Evolutionary conservation across 2,329 filamentous ascomycete genomes (phyloP).

Genomic region (Tothia fuscella): DNA sequence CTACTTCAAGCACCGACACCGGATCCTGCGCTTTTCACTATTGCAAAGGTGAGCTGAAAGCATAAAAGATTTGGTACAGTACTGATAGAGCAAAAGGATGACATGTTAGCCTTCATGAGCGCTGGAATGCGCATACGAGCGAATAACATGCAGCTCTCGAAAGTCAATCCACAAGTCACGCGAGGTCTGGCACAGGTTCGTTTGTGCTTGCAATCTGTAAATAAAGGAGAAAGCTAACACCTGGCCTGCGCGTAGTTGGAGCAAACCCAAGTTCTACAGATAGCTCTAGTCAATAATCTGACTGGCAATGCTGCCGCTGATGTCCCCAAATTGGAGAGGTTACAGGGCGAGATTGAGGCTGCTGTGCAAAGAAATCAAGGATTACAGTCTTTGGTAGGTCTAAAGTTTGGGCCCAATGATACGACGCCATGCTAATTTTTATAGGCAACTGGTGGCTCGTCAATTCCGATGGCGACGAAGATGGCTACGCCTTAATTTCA

Average conservation of each 20-base stretch:
- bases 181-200: conserved; percentile 6
- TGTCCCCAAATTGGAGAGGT: not conserved
- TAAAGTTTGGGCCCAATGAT: not conserved
- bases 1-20: not conserved
- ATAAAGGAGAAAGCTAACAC: not conserved
- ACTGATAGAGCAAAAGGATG: not conserved
- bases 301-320: conserved; percentile 3
- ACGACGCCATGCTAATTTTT: not conserved
- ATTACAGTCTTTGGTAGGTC: conserved; percentile 5
- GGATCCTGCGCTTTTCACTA: conserved; percentile 1
- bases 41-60: not conserved
- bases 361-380: conserved; percentile 4
- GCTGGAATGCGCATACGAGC: conserved; percentile 2
- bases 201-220: not conserved
- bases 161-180: conserved; percentile 6
- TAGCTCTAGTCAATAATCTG: conserved; percentile 4
- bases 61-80: not conserved
- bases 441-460: conserved; percentile 1
- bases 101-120: conserved; percentile 7
- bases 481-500: no score
- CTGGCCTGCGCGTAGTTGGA: not conserved
- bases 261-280: not conserved
- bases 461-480: not conserved
- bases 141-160: conserved; percentile 7
- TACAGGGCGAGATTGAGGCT: conserved; percentile 6